Base-by-base conservation (phyloP, 2,329 filamentous ascomycete genomes). In the Colletotrichum tropicale region DNA sequence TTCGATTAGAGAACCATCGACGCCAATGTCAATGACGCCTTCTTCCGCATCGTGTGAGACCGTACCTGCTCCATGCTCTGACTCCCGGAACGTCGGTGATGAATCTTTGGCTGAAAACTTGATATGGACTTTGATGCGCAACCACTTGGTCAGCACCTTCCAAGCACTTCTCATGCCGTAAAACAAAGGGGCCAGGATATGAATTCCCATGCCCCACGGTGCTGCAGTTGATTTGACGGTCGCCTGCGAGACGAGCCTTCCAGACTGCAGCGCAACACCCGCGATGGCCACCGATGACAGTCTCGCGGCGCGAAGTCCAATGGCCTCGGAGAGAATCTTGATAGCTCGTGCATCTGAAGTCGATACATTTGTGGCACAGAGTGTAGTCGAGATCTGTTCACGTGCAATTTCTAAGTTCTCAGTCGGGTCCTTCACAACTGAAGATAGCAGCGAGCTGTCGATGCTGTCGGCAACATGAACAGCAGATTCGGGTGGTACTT, bases 1-100 rank as follows among this genome's bases (percentile, higher is more conserved):
- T 81, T 95, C 93, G 4, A 94, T 92, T 62, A 95, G 84, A 75
- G 90, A 93, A 55, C 93, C 93, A 80, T 95, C 93, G 6, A 95
- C 93, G 76, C 93, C 93, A 71, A 95, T 88, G 78, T 95, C 93
- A 48, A 86, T 81, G 6, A 92, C 87, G 15, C 91, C 85, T 3
- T 64, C 66, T 15, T 64, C 62, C 89, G 87, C 69, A 3, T 28
- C 26, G 13, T 8, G 3, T 3, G 15, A 13, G 43, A 8, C 3
- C 0, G 10, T 8, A 38, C 16, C 30, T 34, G 2, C 15, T 34
- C 1, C 32, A 0, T 4, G n/a, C 16, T 34, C n/a, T 28, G n/a
- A 2, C 16, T 9, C 55, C 2, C 6, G 55, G 16, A 2, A 69
- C 28, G 32, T 18, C 16, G 9, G 8, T 8, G 43, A 18, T 3